Evolutionary conservation across 768 basidiomycete species (phyloP).

Genomic region (Pisolithus tinctorius): DNA sequence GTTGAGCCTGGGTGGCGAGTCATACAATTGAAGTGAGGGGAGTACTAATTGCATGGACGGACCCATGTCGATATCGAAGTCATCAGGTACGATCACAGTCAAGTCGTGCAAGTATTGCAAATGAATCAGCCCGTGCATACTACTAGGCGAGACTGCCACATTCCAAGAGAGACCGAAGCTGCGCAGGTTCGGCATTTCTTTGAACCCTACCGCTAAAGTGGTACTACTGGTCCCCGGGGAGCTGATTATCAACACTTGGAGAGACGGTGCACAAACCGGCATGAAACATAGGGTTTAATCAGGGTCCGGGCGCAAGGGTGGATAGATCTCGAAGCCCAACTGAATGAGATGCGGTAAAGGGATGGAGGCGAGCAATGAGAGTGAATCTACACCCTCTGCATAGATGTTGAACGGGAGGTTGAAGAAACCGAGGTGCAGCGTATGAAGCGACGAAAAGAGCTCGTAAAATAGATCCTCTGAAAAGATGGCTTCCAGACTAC

Average conservation of each 20-base stretch:
- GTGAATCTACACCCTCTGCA: slow-evolving; percentile 4
- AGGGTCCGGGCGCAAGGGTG: slow-evolving; percentile 10
- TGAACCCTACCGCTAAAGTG: slow-evolving; percentile 9
- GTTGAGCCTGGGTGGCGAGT: too few relatives aligned
- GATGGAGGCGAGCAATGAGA: slow-evolving; percentile 13
- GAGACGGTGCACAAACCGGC: slow-evolving; percentile 10
- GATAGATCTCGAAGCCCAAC: slow-evolving; percentile 19
- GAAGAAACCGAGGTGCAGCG: slow-evolving; percentile 21
- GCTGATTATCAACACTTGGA: slow-evolving; percentile 19
- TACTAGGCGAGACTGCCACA: slow-evolving; percentile 19
- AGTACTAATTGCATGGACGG: slow-evolving; percentile 5
- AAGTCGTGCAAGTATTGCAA: slow-evolving; percentile 21
- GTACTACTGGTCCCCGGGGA: background rate
- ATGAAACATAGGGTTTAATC: slow-evolving; percentile 17
- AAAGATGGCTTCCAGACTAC: slow-evolving; percentile 15
- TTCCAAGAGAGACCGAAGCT: slow-evolving; percentile 19
- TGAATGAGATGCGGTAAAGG: slow-evolving; percentile 16
- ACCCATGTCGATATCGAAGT: slow-evolving; percentile 11
- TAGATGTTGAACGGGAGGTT: slow-evolving; percentile 8
- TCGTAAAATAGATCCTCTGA: slow-evolving; percentile 12
- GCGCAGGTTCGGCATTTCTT: slow-evolving; percentile 15
- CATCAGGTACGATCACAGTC: slow-evolving; percentile 11
- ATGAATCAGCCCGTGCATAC: slow-evolving; percentile 12
- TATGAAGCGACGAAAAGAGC: slow-evolving; percentile 18
- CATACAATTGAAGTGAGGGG: too few relatives aligned